Evolutionary conservation across 1,284 basidiomycete species (phyloP).

Genomic region (Cystobasidium pallidum): DNA sequence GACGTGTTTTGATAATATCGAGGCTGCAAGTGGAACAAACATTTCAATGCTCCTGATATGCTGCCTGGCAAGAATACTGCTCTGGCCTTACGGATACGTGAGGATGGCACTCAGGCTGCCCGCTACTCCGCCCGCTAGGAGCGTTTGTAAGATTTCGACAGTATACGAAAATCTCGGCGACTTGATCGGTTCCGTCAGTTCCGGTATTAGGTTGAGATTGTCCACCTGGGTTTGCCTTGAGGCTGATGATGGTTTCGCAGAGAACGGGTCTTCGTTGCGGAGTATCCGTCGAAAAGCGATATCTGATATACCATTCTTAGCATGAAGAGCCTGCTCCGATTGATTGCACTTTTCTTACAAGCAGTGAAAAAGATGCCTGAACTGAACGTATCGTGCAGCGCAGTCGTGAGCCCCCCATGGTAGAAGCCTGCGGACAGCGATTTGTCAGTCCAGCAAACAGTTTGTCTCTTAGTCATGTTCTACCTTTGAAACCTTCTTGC

Average conservation of each 20-base stretch:
- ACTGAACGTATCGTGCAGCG: slow-evolving; percentile 51
- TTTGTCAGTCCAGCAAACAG: not conserved
- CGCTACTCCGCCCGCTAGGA: slow-evolving; percentile 52
- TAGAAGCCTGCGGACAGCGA: slow-evolving; percentile 50
- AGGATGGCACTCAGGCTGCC: slow-evolving; percentile 52
- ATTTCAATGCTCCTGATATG: not conserved
- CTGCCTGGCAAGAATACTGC: slow-evolving; percentile 1
- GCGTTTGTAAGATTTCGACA: slow-evolving; percentile 49
- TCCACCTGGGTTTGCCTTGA: not conserved
- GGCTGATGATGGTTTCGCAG: slow-evolving; percentile 11
- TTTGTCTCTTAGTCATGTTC: not conserved
- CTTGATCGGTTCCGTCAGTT: slow-evolving; percentile 18
- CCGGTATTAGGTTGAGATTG: slow-evolving; percentile 22
- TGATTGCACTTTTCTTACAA: slow-evolving; percentile 43
- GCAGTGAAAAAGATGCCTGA: slow-evolving; percentile 53
- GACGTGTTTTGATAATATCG: slow-evolving; percentile 53
- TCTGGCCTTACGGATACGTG: slow-evolving; percentile 51
- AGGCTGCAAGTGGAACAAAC: slow-evolving; percentile 40
- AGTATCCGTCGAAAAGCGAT: slow-evolving; percentile 51
- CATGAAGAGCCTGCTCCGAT: not conserved
- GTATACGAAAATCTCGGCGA: slow-evolving; percentile 42
- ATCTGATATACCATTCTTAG: slow-evolving; percentile 35
- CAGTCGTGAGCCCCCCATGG: slow-evolving; percentile 54
- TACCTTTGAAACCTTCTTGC: slow-evolving; percentile 49
- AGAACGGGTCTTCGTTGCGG: slow-evolving; percentile 48